Base-by-base conservation (phyloP, 2,329 filamentous ascomycete genomes). In the Venturia oleaginea region DNA sequence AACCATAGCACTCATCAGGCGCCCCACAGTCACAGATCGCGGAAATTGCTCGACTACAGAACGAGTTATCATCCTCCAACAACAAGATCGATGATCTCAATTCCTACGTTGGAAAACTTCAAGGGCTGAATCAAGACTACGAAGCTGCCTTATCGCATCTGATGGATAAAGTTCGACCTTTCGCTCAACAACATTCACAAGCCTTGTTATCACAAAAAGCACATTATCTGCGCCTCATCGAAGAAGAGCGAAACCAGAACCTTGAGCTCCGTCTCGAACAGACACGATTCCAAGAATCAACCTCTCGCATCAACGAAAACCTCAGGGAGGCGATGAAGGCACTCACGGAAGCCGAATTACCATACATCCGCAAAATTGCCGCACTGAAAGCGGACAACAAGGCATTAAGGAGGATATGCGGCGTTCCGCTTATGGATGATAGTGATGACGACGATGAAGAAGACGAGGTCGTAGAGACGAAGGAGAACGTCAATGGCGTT, bases 301-400 rank as follows among this genome's bases (percentile, higher is more conserved):
- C 81, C 64, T 71, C 74, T 8, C 68, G 78, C 4, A 72, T 81
- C 30, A 77, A 76, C 4, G 77, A 78, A 57, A 74, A 73, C 37
- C 75, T 79, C 15, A 70, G 78, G 30, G 66, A 68, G 15, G 77
- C 79, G 57, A 65, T 79, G 43, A 73, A 72, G 67, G 70, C 69
- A 37, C 71, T 76, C 66, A 74, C 72, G 2, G 76, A 79, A 38
- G 70, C 66, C 1, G 73, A 74, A 57, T 66, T 74, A 66, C 73
- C 72, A 5, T 73, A 75, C 63, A 71, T 73, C 66, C 71, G 72
- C 40, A 74, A 74, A 66, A 71, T 79, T 3, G 74, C 73, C 54
- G 76, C 72, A 34, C 65, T 81, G 64, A 80, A 76, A 66, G 76
- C 79, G 67, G 79, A 82, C 71, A 82, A 81, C 66, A 69, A 76